phyloP scores from a whole-genome alignment of 2,329 filamentous ascomycete species.

The Colletotrichum paranaense region DNA sequence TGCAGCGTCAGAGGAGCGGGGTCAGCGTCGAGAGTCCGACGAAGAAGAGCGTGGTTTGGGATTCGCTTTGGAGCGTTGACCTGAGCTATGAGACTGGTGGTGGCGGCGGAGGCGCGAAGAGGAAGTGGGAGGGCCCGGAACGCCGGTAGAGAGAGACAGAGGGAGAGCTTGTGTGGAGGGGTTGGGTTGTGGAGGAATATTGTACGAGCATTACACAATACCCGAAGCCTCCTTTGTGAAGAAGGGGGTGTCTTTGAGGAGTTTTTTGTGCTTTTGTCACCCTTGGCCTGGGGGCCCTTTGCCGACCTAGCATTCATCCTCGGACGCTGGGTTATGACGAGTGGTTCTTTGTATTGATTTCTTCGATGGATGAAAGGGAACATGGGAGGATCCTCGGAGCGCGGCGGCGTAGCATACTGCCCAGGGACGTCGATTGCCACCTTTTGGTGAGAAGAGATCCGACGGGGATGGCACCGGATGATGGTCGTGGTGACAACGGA shows the following conservation, averaged over 20 bases:
- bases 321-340: neutral
- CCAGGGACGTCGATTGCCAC: neutral
- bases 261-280: conserved; percentile 4
- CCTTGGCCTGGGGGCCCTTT: neutral
- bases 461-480: neutral
- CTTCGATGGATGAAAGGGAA: neutral
- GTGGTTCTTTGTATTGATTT: neutral
- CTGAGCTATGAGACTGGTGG: conserved; percentile 62
- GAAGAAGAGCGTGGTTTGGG: conserved; percentile 70
- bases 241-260: neutral
- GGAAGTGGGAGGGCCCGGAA: neutral
- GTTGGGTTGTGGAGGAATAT: neutral
- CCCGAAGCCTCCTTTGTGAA: neutral
- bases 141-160: neutral
- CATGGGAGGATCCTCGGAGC: too few relatives aligned
- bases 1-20: conserved; percentile 53
- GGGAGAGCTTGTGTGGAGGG: neutral
- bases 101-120: conserved; percentile 13
- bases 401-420: neutral
- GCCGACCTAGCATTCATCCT: neutral
- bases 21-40: conserved; percentile 50
- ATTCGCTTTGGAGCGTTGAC: conserved; percentile 71
- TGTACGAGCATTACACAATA: neutral
- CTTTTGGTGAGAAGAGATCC: neutral
- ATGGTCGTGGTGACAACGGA: neutral